Conservation (phyloP, 2,329 filamentous ascomycete genomes). For the Pseudocercospora pini-densiflorae region DNA sequence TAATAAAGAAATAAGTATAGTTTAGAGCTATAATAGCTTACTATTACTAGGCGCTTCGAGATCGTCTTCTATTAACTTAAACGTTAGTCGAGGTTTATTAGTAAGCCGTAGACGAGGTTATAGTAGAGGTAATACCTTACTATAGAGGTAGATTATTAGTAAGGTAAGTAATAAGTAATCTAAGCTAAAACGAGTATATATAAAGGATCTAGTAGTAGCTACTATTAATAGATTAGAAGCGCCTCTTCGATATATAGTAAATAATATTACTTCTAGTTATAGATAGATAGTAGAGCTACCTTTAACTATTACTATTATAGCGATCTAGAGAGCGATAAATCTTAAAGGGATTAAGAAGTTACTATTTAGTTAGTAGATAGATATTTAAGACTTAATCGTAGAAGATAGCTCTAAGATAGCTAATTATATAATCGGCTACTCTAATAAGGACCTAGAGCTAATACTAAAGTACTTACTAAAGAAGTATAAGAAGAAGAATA, state of each 20-base stretch:
- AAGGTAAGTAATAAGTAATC: too few relatives aligned
- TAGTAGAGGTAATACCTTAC: too few relatives aligned
- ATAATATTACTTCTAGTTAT: neutral
- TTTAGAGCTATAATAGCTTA: too few relatives aligned
- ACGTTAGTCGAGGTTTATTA: too few relatives aligned
- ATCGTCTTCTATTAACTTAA: too few relatives aligned
- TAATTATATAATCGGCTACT: neutral
- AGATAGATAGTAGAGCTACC: neutral
- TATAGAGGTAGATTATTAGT: too few relatives aligned
- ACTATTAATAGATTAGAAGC: neutral
- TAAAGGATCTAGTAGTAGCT: neutral
- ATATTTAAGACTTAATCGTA: neutral
- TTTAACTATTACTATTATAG: neutral
- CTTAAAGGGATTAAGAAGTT: constrained; percentile 3
- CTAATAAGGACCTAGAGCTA: neutral
- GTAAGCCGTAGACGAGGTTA: too few relatives aligned
- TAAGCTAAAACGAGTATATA: too few relatives aligned
- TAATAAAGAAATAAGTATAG: too few relatives aligned
- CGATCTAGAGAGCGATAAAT: constrained; percentile 1
- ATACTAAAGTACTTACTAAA: constrained; percentile 1
- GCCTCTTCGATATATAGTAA: neutral
- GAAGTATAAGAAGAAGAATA: neutral
- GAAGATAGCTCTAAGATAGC: neutral
- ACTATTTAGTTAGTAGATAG: neutral
- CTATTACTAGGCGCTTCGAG: too few relatives aligned